These are phyloP conservation scores for Saccharomyces eubayanus DNA, from an alignment of 805 yeast genomes.

Conservation along the genomic window DNA sequence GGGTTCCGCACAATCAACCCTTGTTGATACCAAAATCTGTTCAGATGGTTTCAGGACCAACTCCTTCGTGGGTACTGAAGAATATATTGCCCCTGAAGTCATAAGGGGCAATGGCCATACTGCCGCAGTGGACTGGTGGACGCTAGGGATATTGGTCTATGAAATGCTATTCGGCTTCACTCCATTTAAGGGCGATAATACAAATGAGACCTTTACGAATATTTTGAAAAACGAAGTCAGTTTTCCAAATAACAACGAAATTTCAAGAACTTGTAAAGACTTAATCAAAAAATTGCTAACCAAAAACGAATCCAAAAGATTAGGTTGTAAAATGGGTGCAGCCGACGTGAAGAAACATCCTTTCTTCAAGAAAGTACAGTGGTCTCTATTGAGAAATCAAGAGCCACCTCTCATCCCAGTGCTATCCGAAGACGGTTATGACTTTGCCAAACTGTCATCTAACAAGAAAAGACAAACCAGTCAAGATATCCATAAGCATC, in stretches of 20 bases:
- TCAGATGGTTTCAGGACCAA: constrained; percentile 95
- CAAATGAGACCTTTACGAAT: constrained; percentile 85
- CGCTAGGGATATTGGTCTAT: constrained; percentile 85
- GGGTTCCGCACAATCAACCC: constrained; percentile 29
- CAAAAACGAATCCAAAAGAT: constrained; percentile 79
- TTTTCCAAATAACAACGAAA: constrained; percentile 59
- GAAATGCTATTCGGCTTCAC: constrained; percentile 95
- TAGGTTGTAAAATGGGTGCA: constrained; percentile 92
- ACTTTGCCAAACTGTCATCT: constrained; percentile 34
- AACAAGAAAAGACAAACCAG: constrained; percentile 17
- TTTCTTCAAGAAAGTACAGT: constrained; percentile 83
- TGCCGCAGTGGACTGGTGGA: constrained; percentile 99
- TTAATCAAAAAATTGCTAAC: constrained; percentile 72
- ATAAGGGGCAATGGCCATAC: constrained; percentile 96
- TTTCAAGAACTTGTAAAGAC: constrained; percentile 69
- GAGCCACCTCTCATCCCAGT: constrained; percentile 95
- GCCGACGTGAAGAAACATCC: constrained; percentile 87
- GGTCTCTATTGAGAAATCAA: constrained; percentile 90
- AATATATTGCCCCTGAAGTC: constrained; percentile 97
- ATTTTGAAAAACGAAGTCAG: constrained; percentile 75
- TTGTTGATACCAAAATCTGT: constrained; percentile 83
- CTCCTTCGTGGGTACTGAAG: constrained; percentile 98
- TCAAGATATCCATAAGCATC: constrained; percentile 8
- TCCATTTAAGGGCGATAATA: constrained; percentile 86
- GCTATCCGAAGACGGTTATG: constrained; percentile 44